Percentiles rank a stretch among this genome's conserved stretches.
Evolutionary conservation across 306 rosid species (phyloP).

Genomic region (Sophora flavescens): DNA sequence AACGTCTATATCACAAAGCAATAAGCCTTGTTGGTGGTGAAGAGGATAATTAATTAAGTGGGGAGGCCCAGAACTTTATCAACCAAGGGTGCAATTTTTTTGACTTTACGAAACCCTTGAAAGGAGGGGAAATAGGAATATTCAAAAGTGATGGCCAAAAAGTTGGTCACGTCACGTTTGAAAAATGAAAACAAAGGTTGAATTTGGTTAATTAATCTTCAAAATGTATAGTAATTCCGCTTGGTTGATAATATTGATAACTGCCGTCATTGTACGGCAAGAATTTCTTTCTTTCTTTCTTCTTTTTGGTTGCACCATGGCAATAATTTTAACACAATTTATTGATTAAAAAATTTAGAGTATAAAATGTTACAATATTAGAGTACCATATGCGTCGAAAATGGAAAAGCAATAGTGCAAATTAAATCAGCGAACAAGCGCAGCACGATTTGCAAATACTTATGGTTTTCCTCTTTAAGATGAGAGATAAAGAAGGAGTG

Average conservation of each 20-base stretch:
- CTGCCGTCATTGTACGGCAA: not conserved
- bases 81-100: not conserved
- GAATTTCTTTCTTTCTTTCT: not conserved
- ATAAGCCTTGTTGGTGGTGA: conserved; percentile 4
- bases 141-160: conserved; percentile 45
- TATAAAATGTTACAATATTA: not conserved
- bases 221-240: not conserved
- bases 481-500: no score
- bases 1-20: conserved; percentile 16
- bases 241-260: not conserved
- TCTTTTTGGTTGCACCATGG: not conserved
- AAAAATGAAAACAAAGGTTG: conserved; percentile 45
- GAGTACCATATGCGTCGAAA: conserved; percentile 5
- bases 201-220: conserved; percentile 1
- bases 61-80: not conserved
- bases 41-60: not conserved
- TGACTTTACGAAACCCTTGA: conserved; percentile 16
- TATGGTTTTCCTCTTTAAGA: no score
- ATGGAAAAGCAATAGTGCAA: conserved; percentile 15
- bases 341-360: not conserved
- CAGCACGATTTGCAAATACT: no score
- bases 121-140: conserved; percentile 39
- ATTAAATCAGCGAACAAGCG: no score
- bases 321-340: not conserved
- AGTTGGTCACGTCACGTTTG: conserved; percentile 22